Base-by-base conservation (phyloP, 2,329 filamentous ascomycete genomes). In the Cladorrhinum sp. region DNA sequence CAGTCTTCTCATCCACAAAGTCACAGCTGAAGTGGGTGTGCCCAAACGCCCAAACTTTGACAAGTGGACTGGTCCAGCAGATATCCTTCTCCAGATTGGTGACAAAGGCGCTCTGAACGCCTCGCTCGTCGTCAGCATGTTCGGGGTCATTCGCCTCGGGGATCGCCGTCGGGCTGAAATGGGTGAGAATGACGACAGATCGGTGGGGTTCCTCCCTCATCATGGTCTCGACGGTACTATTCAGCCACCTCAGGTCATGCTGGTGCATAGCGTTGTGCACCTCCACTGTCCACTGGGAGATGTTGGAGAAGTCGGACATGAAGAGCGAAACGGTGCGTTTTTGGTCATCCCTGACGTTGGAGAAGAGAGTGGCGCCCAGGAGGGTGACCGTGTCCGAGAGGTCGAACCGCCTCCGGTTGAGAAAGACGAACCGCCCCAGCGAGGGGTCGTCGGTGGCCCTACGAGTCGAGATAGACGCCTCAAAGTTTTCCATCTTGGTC, bases 1-100 rank as follows among this genome's bases (percentile, higher is more conserved):
- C 50, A 30, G 26, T 30, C 26, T 30, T 30, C 26, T 30, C 26
- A 7, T 58, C 72, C 6, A 62, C 28, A 59, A 74, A 76, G 49
- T 75, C 72, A 66, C 76, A 79, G 55, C 76, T 79, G 60, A 72
- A 79, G 65, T 80, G 78, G 14, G 78, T 81, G 59, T 81, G 79
- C 0, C 78, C 77, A 69, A 80, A 81, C 1, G 73, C 79, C 79
- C 78, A 81, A 0, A 79, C n/a, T 60, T 69, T 74, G 9, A 80
- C 76, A 2, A 48, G 62, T 0, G 16, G 23, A 26, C 63, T 73
- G 9, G 2, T 66, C 70, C 74, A 80, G 63, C 74, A 79, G 2
- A 9, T 10, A 62, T 78, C 68, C 0, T 39, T 36, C 0, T 65
- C 66, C 28, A 80, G 61, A 61, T 80, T 74, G 0, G 76, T 78